phyloP scores from a whole-genome alignment of 495 filamentous ascomycete species.

The Neurospora terricola region DNA sequence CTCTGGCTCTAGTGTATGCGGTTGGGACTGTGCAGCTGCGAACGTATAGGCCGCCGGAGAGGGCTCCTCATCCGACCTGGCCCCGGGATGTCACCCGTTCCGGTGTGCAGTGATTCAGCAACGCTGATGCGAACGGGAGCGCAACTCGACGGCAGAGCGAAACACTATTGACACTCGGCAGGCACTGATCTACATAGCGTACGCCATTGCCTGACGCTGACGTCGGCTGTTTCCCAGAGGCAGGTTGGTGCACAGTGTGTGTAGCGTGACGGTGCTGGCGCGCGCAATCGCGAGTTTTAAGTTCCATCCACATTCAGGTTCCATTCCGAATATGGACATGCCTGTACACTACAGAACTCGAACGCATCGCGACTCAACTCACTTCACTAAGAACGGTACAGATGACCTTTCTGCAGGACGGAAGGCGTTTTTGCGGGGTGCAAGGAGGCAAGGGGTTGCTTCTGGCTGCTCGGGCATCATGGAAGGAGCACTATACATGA shows the following conservation, averaged over 20 bases:
- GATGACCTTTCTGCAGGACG: neutral
- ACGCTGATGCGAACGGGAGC: neutral
- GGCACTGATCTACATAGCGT: neutral
- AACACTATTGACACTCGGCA: neutral
- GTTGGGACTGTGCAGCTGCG: neutral
- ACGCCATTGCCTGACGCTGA: neutral
- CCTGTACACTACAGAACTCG: neutral
- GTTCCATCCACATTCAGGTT: neutral
- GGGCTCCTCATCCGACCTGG: neutral
- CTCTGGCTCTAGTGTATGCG: neutral
- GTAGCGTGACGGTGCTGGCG: neutral
- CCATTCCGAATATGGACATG: neutral
- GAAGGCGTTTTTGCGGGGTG: neutral
- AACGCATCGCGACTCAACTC: neutral
- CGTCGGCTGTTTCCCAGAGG: neutral
- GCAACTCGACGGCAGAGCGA: neutral
- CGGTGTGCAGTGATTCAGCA: neutral
- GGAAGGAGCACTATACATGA: neutral
- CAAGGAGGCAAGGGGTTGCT: neutral
- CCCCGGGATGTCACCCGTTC: neutral
- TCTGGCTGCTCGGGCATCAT: no score
- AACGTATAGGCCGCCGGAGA: neutral
- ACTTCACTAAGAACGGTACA: neutral
- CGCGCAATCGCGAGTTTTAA: neutral
- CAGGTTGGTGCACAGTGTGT: neutral